Base-by-base conservation (phyloP, 1,284 basidiomycete genomes). In the Omphalotus olearius region DNA sequence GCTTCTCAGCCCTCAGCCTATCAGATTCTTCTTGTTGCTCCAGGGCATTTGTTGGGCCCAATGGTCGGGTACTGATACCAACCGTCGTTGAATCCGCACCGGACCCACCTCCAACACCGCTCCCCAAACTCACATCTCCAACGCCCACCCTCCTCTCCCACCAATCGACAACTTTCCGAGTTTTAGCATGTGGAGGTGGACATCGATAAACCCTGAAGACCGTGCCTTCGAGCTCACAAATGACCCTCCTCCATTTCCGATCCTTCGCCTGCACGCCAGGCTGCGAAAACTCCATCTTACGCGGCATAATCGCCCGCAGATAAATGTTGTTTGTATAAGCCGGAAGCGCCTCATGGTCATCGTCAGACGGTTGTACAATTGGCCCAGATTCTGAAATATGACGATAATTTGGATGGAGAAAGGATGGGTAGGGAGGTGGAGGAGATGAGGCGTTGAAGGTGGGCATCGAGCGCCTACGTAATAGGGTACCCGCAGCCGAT, bases 221-320 rank as follows among this genome's bases (percentile, higher is more conserved):
- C 4, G 96, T 99, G 37, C 96, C 97, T 64, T 98, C 93, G 38
- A 99, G 70, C 57, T 97, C 91, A 66, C 93, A 91, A 62, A 96
- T 81, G 55, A 88, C 82, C 47, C 90, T 77, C 58, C 88, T 83
- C 96, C 96, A 99, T 62, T 91, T 91, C 35, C 97, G 78, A 64
- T 98, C 93, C 63, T 79, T 83, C 14, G 94, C 86, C 65, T 96
- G 92, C 2, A 93, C 75, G 7, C 93, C 92, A 0, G 94, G 92
- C 13, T 79, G 72, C 1, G 70, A 74, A 65, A 99, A 98, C 74
- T 99, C 96, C 86, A 96, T 84, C 77, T 99, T 99, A 47, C 92
- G 83, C 4, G 90, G 88, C 72, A 99, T 79, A 55, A 88, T 80
- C 1, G 89, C 92, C 46, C 85, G 80, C 59, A 99, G 83, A 65